phyloP scores from a whole-genome alignment of 1,284 basidiomycete species.

The Trametes polyzona region DNA sequence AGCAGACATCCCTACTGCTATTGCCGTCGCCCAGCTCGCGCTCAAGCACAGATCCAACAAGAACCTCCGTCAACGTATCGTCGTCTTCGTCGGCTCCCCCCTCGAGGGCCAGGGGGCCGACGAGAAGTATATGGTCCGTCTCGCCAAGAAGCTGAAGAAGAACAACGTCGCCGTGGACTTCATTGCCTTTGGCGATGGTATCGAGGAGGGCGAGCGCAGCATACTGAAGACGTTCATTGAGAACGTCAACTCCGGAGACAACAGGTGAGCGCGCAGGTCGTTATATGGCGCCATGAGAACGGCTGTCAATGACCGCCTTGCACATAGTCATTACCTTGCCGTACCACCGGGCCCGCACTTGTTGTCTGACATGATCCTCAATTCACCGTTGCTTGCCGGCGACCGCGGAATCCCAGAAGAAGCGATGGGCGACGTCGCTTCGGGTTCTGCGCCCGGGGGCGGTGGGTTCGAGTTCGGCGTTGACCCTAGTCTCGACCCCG shows the following conservation, averaged over 20 bases:
- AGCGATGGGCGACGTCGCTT: slow-evolving; percentile 56
- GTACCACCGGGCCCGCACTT: slow-evolving; percentile 80
- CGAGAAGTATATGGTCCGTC: slow-evolving; percentile 78
- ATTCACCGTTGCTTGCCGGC: slow-evolving; percentile 82
- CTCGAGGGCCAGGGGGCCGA: slow-evolving; percentile 68
- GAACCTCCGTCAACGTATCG: slow-evolving; percentile 93
- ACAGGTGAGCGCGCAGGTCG: slow-evolving; percentile 61
- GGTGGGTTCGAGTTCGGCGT: slow-evolving; percentile 88
- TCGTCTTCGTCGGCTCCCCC: slow-evolving; percentile 93
- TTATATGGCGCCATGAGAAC: not conserved
- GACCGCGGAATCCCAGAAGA: slow-evolving; percentile 79
- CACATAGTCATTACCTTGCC: slow-evolving; percentile 79
- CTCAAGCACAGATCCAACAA: slow-evolving; percentile 99
- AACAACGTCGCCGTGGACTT: slow-evolving; percentile 98
- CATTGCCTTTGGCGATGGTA: slow-evolving; percentile 77
- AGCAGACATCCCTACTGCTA: slow-evolving; percentile 86
- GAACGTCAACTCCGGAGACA: slow-evolving; percentile 76
- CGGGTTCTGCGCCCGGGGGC: slow-evolving; percentile 50
- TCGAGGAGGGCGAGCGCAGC: slow-evolving; percentile 65
- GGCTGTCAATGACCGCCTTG: not conserved
- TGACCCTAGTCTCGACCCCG: slow-evolving; percentile 94
- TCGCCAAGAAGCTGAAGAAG: slow-evolving; percentile 99
- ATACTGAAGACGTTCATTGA: slow-evolving; percentile 81
- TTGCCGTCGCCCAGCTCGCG: slow-evolving; percentile 94
- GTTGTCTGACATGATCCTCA: slow-evolving; percentile 83